A percentile compares a stretch with the other conserved stretches of the same genome.
These are phyloP conservation scores for Nicotiana knightiana DNA, from an alignment of 257 asterid species.

Conservation along the genomic window DNA sequence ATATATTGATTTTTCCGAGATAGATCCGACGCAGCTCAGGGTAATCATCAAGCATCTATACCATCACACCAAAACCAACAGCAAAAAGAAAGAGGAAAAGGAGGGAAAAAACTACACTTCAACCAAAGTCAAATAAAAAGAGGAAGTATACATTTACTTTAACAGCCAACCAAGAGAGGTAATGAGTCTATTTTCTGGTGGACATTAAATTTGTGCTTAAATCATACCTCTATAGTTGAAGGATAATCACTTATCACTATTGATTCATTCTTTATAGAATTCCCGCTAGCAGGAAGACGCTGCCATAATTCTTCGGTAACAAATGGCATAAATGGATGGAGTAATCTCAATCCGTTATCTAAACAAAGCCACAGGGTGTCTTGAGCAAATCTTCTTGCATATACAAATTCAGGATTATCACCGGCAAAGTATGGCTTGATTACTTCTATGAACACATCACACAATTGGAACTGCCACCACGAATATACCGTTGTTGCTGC, in stretches of 20 bases:
- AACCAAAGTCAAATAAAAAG: not conserved
- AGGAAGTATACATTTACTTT: not conserved
- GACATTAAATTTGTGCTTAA: not conserved
- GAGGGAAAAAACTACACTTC: not conserved
- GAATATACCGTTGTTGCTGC: constrained; percentile 86
- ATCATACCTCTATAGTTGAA: constrained; percentile 55
- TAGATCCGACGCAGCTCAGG: not conserved
- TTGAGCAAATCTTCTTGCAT: constrained; percentile 61
- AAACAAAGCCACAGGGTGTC: constrained; percentile 86
- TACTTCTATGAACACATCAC: constrained; percentile 92
- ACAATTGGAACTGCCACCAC: constrained; percentile 89
- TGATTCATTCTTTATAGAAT: constrained; percentile 64
- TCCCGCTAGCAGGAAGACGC: constrained; percentile 70
- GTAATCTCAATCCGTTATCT: constrained; percentile 78
- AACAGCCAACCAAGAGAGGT: not conserved
- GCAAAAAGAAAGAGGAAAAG: not conserved
- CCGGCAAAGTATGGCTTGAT: constrained; percentile 79
- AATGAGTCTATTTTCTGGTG: not conserved
- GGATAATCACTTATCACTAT: constrained; percentile 84
- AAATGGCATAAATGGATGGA: constrained; percentile 95
- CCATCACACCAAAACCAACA: not conserved
- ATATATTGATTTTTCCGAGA: not conserved
- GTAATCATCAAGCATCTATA: not conserved
- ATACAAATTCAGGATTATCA: constrained; percentile 37
- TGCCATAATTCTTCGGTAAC: constrained; percentile 98